phyloP scores from a whole-genome alignment of 192 early-diverging fungal species.

The Coemansia erecta region DNA sequence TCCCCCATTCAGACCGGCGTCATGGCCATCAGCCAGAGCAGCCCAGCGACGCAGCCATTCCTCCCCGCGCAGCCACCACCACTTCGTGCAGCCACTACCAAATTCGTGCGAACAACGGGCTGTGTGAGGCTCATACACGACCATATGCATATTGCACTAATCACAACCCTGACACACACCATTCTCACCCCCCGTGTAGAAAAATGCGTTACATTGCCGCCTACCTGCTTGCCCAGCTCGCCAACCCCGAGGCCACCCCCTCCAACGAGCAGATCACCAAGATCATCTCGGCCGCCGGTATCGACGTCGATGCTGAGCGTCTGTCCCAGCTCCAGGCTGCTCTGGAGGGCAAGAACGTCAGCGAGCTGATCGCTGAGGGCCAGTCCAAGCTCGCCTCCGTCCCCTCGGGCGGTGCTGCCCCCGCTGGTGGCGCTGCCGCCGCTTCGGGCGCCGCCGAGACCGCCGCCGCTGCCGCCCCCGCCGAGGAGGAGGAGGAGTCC shows the following conservation, averaged over 20 bases:
- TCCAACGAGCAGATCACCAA: conserved; percentile 74
- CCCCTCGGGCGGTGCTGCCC: conserved; percentile 85
- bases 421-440: conserved; percentile 62
- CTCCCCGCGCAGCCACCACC: too few species aligned
- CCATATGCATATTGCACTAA: too few species aligned
- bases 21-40: too few species aligned
- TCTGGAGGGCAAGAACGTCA: conserved; percentile 86
- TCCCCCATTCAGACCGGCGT: too few species aligned
- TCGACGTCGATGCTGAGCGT: conserved; percentile 84
- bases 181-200: too few species aligned
- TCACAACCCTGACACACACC: too few species aligned
- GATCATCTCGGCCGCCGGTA: conserved; percentile 87
- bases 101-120: too few species aligned
- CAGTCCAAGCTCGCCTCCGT: conserved; percentile 89
- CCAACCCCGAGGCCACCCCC: conserved; percentile 77
- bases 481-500: conserved; percentile 83
- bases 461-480: conserved; percentile 59
- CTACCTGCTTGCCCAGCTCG: conserved; percentile 91
- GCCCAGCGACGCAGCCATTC: too few species aligned
- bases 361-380: conserved; percentile 92
- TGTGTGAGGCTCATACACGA: too few species aligned
- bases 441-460: conserved; percentile 65
- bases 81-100: too few species aligned
- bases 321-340: conserved; percentile 74
- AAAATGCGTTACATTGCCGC: conserved; percentile 98